Evolutionary conservation across 2,329 filamentous ascomycete genomes (phyloP).

Genomic region (Aureobasidium zeae): DNA sequence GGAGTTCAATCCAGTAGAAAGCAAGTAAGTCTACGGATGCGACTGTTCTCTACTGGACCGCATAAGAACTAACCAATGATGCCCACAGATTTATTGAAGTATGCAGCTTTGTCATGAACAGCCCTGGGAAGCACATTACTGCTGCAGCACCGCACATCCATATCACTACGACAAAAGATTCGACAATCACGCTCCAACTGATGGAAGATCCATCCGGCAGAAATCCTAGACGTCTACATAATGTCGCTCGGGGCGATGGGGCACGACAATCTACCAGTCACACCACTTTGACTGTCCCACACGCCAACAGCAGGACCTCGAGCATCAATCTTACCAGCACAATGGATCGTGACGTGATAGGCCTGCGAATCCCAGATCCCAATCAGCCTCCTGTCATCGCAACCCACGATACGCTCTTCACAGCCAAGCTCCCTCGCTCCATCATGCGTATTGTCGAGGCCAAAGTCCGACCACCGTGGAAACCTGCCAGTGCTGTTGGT

Average conservation of each 20-base stretch:
- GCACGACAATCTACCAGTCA: conserved; percentile 4
- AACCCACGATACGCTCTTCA: conserved; percentile 29
- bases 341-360: conserved; percentile 22
- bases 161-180: conserved; percentile 47
- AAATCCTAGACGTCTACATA: not conserved
- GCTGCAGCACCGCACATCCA: conserved; percentile 40
- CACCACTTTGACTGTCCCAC: conserved; percentile 9
- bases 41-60: too few relatives aligned
- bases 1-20: conserved; percentile 27
- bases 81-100: conserved; percentile 14
- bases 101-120: conserved; percentile 25
- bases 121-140: conserved; percentile 41
- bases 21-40: not conserved
- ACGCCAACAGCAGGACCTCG: conserved; percentile 11
- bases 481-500: conserved; percentile 29
- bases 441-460: conserved; percentile 43
- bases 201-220: not conserved
- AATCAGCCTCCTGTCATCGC: conserved; percentile 6
- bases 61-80: not conserved
- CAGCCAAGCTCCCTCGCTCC: conserved; percentile 34
- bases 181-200: conserved; percentile 39
- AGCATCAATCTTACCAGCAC: conserved; percentile 21
- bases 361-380: conserved; percentile 18
- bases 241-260: conserved; percentile 3
- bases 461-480: conserved; percentile 33